Evolutionary conservation across 805 yeast genomes (phyloP).

Genomic region (Kodamaea hsintzibuensis): DNA sequence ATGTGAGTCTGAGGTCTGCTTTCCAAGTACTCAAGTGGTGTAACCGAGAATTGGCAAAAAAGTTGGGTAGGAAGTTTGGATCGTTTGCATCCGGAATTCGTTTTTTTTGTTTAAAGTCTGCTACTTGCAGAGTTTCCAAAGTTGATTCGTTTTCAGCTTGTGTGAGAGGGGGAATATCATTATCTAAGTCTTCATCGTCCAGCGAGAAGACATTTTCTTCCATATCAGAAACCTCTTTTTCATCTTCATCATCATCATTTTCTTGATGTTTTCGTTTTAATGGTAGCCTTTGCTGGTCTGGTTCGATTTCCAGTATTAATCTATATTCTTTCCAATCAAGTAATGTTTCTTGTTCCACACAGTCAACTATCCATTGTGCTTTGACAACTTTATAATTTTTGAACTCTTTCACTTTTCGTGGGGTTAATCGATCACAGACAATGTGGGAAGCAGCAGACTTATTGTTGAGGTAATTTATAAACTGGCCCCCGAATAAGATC

Average conservation of each 20-base stretch:
- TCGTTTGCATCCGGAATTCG: slow-evolving; percentile 59
- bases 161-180: slow-evolving; percentile 12
- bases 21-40: slow-evolving; percentile 92
- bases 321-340: slow-evolving; percentile 72
- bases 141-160: slow-evolving; percentile 14
- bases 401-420: slow-evolving; percentile 68
- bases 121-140: slow-evolving; percentile 9
- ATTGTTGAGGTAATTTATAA: slow-evolving; percentile 63
- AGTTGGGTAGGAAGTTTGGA: slow-evolving; percentile 70
- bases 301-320: slow-evolving; percentile 50
- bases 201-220: not conserved
- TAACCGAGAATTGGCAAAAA: slow-evolving; percentile 78
- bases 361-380: slow-evolving; percentile 80
- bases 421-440: slow-evolving; percentile 76
- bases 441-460: slow-evolving; percentile 84
- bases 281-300: slow-evolving; percentile 50
- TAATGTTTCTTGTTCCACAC: slow-evolving; percentile 48
- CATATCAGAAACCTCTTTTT: not conserved
- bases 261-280: slow-evolving; percentile 2
- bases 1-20: slow-evolving; percentile 63
- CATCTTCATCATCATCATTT: slow-evolving; percentile 3
- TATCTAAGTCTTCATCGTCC: slow-evolving; percentile 4
- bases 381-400: slow-evolving; percentile 69
- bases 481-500: slow-evolving; percentile 77
- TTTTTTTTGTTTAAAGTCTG: slow-evolving; percentile 5